Base-by-base conservation (phyloP, 768 basidiomycete genomes). In the Trametes maxima region DNA sequence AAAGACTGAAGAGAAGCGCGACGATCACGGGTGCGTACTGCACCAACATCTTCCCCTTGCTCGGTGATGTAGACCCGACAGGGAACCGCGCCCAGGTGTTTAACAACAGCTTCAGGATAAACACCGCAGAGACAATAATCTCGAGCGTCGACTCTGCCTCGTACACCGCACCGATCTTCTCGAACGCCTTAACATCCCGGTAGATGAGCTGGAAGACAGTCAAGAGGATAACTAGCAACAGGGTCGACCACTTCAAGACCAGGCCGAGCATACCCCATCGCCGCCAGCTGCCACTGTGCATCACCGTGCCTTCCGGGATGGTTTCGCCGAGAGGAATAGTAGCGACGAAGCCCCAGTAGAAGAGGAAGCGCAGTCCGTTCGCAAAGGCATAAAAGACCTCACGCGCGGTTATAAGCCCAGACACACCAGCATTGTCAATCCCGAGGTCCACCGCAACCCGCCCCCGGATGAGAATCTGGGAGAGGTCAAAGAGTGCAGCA, bases 321-420 rank as follows among this genome's bases (percentile, higher is more conserved):
- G 62, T 68, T 58, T 82, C 83, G 60, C 73, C 78, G 36, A 70
- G 71, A n/a, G 88, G 86, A 50, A 85, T 79, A 59, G 78, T 78
- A 16, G 83, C 80, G 43, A 87, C 85, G 60, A 86, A 82, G 40
- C 74, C 74, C 90, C 90, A 92, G 63, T 85, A 85, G 68, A 85
- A 90, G 16, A 91, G 68, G 67, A 85, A 85, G 39, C 86, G 80
- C 44, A 84, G 74, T 5, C 85, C 85, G 44, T 81, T 69, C 11
- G 88, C 82, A 21, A 89, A 65, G 12, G 85, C 77, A 60, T 86
- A 77, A 50, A 80, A 75, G 28, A 86, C 74, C 69, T 91, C 90
- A 39, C 89, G 84, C 5, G 81, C 72, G 53, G 76, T 78, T 35
- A 82, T 73, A 39, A 85, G 75, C 14, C 74, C 78, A 8, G 48